Evolutionary conservation across 345 rosid genomes (phyloP), one percentile per base, ranked within the genome.

Genomic region (Cardamine occulta): DNA sequence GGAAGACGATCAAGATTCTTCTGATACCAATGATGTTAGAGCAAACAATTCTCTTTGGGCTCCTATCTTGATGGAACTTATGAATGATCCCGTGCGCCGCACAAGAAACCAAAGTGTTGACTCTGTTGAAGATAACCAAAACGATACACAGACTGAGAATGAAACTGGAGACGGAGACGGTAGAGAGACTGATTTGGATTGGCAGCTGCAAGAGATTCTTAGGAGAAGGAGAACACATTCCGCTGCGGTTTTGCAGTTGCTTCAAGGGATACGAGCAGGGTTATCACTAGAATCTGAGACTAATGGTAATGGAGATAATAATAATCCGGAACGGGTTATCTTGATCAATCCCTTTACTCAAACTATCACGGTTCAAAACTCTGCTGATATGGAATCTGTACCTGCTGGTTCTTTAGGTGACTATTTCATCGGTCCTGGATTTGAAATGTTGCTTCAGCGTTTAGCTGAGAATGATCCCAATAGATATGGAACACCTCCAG

Each of bases 391-490:
- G 28, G 64, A 74, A 40, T 29, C 74, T 26, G 49, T 80, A 24
- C 72, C 81, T 6, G 73, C 75, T 39, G 87, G 88, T 31, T 84
- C 94, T 15, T 67, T 91, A 28, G 91, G 93, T 1, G 91, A 93
- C 74, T 91, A 93, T 77, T 91, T 93, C 79, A 60, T 84, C 1
- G 96, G 98, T 61, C 96, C 98, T 74, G 90, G 94, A 34, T 80
- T 93, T n/a, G 97, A 91, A 67, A 63, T 80, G 78, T 72, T 91
- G 80, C 75, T 93, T 85, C 94, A 91, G 65, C 93, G 91, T 78
- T 79, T 93, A 74, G 96, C 90, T 2, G 98, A 93, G 74, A 93
- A 86, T 75, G 94, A 89, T 74, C 93, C 96, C 0, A 89, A 87
- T 45, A 84, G 94, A 71, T 85, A 91, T 2, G 98, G 96, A 18